Evolutionary conservation across 2,329 filamentous ascomycete genomes (phyloP).

Genomic region (Simplicillium sp.): DNA sequence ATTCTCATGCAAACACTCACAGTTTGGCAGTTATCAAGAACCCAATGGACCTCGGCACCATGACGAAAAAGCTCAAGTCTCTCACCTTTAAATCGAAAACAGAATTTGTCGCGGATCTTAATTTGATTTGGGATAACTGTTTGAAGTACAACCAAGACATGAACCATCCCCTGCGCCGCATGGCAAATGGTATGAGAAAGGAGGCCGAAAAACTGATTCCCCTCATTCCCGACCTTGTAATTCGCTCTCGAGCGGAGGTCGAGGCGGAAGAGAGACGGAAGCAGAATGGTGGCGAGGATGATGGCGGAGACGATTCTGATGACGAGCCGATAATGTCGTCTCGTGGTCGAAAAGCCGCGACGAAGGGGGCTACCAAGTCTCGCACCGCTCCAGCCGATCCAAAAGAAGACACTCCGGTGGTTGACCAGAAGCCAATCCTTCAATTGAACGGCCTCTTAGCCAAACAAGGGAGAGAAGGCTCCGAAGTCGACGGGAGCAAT

Average conservation of each 20-base stretch:
- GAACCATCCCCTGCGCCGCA: constrained; percentile 77
- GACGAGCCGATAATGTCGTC: constrained; percentile 99
- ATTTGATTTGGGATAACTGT: constrained; percentile 95
- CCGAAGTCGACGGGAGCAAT: constrained; percentile 76
- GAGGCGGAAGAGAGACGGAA: constrained; percentile 80
- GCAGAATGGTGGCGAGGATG: constrained; percentile 75
- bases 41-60: constrained; percentile 93
- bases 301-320: constrained; percentile 83
- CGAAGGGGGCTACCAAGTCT: constrained; percentile 68
- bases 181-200: constrained; percentile 93
- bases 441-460: constrained; percentile 56
- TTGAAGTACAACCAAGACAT: constrained; percentile 90
- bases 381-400: constrained; percentile 65
- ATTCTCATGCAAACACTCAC: constrained; percentile 14
- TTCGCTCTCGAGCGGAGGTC: constrained; percentile 86
- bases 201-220: constrained; percentile 95
- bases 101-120: constrained; percentile 88
- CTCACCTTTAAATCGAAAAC: constrained; percentile 78
- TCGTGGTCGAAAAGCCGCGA: constrained; percentile 72
- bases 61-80: constrained; percentile 94
- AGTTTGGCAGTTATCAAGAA: constrained; percentile 69
- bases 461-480: constrained; percentile 56
- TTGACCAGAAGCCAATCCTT: constrained; percentile 64
- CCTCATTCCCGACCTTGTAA: constrained; percentile 84
- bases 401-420: constrained; percentile 68